Evolutionary conservation across 2,329 filamentous ascomycete genomes (phyloP), one percentile per base, ranked within the genome.

Genomic region (Aurifilum marmelostoma): DNA sequence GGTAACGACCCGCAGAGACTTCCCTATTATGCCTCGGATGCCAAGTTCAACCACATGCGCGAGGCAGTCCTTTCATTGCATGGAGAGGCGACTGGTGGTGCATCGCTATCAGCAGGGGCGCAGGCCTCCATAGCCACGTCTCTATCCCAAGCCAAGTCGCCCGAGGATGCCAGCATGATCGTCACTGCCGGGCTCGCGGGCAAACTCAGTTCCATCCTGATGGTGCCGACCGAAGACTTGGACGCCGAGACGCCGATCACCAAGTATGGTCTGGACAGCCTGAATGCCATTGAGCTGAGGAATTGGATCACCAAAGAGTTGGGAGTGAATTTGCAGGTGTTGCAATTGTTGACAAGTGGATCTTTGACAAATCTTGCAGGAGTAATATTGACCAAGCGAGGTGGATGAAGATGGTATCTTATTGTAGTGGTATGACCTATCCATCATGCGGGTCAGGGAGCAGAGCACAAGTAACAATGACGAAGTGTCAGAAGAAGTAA

Each of bases 1-100:
- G 66, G 66, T 21, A 43, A 59, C 14, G 64, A 71, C 16, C 61
- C 66, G 32, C 50, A 65, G 14, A 70, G 34, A 72, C 76, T 82
- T 63, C 85, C 84, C 0, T 88, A 86, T 77, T 88, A 85, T 82
- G 82, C 81, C 3, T 75, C 80, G 2, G 86, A 89, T 63, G 83
- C 82, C 66, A 87, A 86, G 74, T 88, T 88, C 76, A 82, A 82
- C 67, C 78, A 81, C 41, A 79, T 88, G 34, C 81, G 81, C 16
- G 79, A 81, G 59, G 77, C 76, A 9, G 79, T 79, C 0, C 78
- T 80, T 11, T 80, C 77, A 0, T 27, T 43, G 41, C 27, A 60
- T 32, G 3, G 62, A 43, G 34, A 34, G 8, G 24, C 66, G n/a
- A 1, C 54, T n/a, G 41, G 37, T 43, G 34, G 24, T 12, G 8